Base-by-base conservation (phyloP, 176 grass and related monocot species). In the Avena sativa region DNA sequence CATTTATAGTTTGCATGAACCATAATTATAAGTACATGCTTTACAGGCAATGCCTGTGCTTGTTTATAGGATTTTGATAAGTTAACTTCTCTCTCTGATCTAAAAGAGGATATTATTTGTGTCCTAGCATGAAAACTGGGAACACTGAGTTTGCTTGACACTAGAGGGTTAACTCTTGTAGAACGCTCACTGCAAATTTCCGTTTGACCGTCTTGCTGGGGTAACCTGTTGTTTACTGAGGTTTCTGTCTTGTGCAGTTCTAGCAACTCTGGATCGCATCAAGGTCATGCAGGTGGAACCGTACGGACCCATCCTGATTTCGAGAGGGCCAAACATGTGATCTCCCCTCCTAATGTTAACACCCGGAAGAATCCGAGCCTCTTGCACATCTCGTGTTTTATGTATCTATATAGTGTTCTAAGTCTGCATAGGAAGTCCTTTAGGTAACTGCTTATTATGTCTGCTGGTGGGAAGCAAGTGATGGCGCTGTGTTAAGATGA, bases 291-390 rank as follows among this genome's bases (percentile, higher is more conserved):
- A 98, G 87, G 55, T 55, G 60, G 66, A 86, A 73, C 50, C 92
- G 8, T 98, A 94, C 46, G 85, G 90, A 19, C 93, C 92, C 47
- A 94, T 98, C 79, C 70, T 69, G 82, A 98, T 98, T 74, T 98
- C 93, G 4, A 94, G 60, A 66, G 96, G 90, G 28, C 66, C 59
- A 19, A 98, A 98, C 72, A 92, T 98, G 90, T 98, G 88, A 87
- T 47, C 74, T 43, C 55, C 65, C 64, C 25, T 55, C 6, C 71
- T 9, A 83, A 71, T 44, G 52, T 66, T 67, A 53, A 43, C 65
- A 2, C 56, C 11, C 16, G 26, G 44, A 88, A 76, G 49, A 10
- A 65, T 75, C 19, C 25, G 4, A 34, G 50, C 15, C 50, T 78
- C 23, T 36, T 50, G 67, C 57, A 67, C 68, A 69, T 68, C 75